Evolutionary conservation across 768 basidiomycete genomes (phyloP), one percentile per base, ranked within the genome.

Genomic region (Collybiopsis luxurians): DNA sequence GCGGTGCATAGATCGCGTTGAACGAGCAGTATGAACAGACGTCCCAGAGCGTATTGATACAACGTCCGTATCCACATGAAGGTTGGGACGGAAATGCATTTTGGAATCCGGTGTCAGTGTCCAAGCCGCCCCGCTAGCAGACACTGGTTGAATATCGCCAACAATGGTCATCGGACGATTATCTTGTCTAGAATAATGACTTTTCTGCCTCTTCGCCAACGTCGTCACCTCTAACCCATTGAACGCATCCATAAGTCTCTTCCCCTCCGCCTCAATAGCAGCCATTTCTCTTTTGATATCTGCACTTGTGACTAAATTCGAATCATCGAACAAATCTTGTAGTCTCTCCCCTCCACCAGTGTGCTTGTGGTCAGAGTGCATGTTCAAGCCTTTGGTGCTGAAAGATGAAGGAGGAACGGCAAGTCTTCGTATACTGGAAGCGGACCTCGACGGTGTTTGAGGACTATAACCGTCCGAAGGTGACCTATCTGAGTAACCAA

Each of bases 201-300:
- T 19, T 17, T 51, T 72, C 46, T 78, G 78, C 17, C 72, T 64
- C 57, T 79, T 78, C 10, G 85, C 83, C 47, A 90, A 71, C 21
- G 85, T 81, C 31, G 79, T 86, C 56, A 92, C 74, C 67, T 92
- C 90, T 38, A 92, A 74, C 9, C 90, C 88, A 62, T 83, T 89
- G 68, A 92, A 92, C 2, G 89, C 89, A 64, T 92, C 90, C 70
- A 90, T 79, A 45, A 92, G 69, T 48, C 86, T 76, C 59, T 79
- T 78, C 5, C 81, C 83, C 66, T 92, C 90, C 30, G 84, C 83
- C 66, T 91, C 89, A 42, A 92, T 81, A 5, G 76, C 69, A 57
- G 79, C 72, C 42, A 92, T 87, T 62, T 91, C 86, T 44, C 79
- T 73, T 38, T 79, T 82, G 53, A 92, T 84, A 38, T 86, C 79